Conservation (phyloP, 345 rosid genomes). For the Bruguiera gymnorhiza region DNA sequence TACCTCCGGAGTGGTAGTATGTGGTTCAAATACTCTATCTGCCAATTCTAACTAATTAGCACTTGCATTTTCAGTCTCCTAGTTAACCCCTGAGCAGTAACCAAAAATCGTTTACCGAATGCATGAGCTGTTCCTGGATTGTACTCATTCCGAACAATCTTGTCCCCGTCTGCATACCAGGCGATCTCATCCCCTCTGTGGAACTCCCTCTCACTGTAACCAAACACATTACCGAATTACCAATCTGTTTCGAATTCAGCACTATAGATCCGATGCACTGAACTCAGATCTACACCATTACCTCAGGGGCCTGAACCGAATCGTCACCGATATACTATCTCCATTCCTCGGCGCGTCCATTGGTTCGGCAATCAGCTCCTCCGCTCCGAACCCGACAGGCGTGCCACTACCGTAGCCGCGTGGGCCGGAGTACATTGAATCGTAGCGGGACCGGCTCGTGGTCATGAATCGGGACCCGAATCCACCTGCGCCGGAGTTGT, state of each 20-base stretch:
- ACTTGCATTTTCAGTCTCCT: background rate
- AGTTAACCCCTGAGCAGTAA: background rate
- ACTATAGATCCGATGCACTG: constrained; percentile 46
- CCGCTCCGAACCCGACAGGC: constrained; percentile 57
- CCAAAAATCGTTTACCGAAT: constrained; percentile 48
- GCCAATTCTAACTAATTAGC: constrained; percentile 17
- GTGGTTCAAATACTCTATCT: constrained; percentile 93
- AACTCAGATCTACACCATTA: constrained; percentile 56
- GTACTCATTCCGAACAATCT: constrained; percentile 79
- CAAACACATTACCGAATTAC: constrained; percentile 20
- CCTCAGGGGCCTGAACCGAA: constrained; percentile 97
- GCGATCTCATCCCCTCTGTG: constrained; percentile 94
- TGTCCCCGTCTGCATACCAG: constrained; percentile 96
- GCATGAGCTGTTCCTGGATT: constrained; percentile 88
- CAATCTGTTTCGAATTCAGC: constrained; percentile 11
- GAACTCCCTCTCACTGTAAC: constrained; percentile 83
- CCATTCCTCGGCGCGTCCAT: constrained; percentile 57
- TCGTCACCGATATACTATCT: constrained; percentile 94
- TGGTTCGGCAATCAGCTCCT: constrained; percentile 70
- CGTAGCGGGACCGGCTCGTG: constrained; percentile 60
- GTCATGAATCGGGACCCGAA: constrained; percentile 75
- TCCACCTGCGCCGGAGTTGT: constrained; percentile 40
- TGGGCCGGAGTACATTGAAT: constrained; percentile 42
- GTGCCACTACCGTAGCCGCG: constrained; percentile 38
- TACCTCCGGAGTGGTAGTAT: constrained; percentile 68